Evolutionary conservation across 192 early-diverging fungal genomes (phyloP), one percentile per base, ranked within the genome.

Genomic region (Phlyctochytrium bullatum): DNA sequence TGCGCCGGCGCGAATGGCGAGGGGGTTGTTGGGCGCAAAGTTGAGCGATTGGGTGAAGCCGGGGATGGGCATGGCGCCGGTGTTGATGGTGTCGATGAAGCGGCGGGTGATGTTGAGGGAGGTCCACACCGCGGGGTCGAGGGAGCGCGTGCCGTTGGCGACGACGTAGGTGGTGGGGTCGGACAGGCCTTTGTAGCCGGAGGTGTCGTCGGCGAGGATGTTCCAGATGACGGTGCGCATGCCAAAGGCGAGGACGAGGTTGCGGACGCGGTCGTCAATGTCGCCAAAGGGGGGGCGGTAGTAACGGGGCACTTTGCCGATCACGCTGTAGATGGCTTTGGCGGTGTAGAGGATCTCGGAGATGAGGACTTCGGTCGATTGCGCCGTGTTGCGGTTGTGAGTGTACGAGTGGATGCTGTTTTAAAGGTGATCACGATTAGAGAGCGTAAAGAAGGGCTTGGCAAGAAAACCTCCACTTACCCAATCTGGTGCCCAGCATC

Each of bases 231-330:
- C 65, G 40, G 61, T 53, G 16, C 56, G 57, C 64, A 78, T 76
- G 20, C 80, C 89, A 65, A 92, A 65, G 56, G 89, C 82, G 6
- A 64, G 40, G 14, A 80, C 74, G 32, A 92, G 86, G 65, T 67
- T 75, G 24, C 91, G 81, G 32, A 91, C 83, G 58, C 88, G 86
- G 69, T 91, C 86, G 65, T 91, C 89, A 29, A 88, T 71, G 62
- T 92, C 89, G 17, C 89, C 89, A 71, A 52, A 47, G 12, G 88
- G 88, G 16, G 86, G 86, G 16, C 88, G 81, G 75, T 77, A 83
- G 59, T 78, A 71, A 2, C 24, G 2, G 68, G 83, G 77, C 20
- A 67, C 60, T 3, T 34, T 25, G 47, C 79, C 79, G 40, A 62
- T 80, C 62, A 35, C 52, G 4, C 64, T 33, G 33, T 58, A 62